Conservation (phyloP, 2,329 filamentous ascomycete species). For the Colletotrichum truncatum region DNA sequence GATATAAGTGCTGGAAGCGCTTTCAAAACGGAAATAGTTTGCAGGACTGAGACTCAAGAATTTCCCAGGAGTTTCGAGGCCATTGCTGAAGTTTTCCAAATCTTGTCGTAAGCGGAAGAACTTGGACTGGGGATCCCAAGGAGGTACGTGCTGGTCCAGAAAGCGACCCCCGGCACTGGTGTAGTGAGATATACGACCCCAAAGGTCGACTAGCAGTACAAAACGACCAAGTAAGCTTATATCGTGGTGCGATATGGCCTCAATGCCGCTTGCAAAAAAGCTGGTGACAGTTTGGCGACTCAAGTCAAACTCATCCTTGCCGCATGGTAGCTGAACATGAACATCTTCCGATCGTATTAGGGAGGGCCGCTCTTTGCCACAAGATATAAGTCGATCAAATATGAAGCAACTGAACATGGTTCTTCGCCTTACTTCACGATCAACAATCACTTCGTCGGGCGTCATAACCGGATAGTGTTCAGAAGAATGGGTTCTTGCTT, state of each 20-base stretch:
- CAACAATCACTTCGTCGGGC: constrained; percentile 38
- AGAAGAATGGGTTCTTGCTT: constrained; percentile 46
- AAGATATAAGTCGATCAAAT: constrained; percentile 74
- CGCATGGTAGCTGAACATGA: constrained; percentile 72
- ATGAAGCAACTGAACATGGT: constrained; percentile 81
- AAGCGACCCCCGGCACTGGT: constrained; percentile 60
- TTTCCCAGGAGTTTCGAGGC: constrained; percentile 51
- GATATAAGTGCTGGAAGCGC: constrained; percentile 70
- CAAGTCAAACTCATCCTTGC: constrained; percentile 71
- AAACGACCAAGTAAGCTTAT: constrained; percentile 61
- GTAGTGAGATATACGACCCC: constrained; percentile 65
- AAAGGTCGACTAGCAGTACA: constrained; percentile 66
- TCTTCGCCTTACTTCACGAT: constrained; percentile 68
- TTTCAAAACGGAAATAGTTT: constrained; percentile 74
- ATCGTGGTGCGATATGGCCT: constrained; percentile 40
- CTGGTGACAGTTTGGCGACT: constrained; percentile 64
- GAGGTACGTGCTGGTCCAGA: constrained; percentile 58
- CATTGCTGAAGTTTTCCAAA: constrained; percentile 56
- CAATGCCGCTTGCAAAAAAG: constrained; percentile 43
- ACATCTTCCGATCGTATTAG: constrained; percentile 68
- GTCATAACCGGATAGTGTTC: constrained; percentile 11
- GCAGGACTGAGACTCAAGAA: constrained; percentile 55
- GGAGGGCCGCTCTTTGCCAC: constrained; percentile 69
- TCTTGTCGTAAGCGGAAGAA: constrained; percentile 62
- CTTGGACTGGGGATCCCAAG: constrained; percentile 66